phyloP scores from a whole-genome alignment of 2,329 filamentous ascomycete species.

The Ambrosiella beaveri region DNA sequence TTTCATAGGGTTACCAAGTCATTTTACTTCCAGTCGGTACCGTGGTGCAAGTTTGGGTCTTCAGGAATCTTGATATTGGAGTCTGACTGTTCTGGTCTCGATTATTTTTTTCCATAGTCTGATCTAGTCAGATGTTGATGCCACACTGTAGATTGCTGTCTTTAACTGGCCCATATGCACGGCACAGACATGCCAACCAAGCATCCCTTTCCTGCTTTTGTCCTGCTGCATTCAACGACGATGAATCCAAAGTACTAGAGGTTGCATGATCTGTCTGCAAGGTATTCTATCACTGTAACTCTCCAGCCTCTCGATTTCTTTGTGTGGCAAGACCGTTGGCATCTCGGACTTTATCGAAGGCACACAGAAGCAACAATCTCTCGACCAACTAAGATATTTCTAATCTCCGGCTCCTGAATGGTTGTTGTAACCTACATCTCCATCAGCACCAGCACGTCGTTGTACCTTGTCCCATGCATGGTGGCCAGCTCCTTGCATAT shows the following conservation, averaged over 20 bases:
- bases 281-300: background rate
- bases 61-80: background rate
- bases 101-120: background rate
- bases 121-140: background rate
- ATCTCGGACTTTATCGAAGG: background rate
- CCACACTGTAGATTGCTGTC: background rate
- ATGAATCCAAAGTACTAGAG: background rate
- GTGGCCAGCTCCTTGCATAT: background rate
- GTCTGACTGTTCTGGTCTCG: too few species aligned
- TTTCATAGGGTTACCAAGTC: background rate
- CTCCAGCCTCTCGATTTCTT: background rate
- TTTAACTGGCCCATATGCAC: background rate
- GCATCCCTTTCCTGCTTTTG: background rate
- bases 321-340: background rate
- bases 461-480: background rate
- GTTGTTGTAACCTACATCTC: background rate
- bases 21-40: background rate
- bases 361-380: background rate
- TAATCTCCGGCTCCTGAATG: background rate
- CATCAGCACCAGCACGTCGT: background rate
- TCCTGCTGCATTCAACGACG: background rate
- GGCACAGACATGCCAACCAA: background rate
- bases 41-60: too few species aligned
- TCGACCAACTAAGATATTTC: background rate
- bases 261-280: background rate